Conservation (phyloP, 768 basidiomycete genomes). For the Phallus indusiatus region DNA sequence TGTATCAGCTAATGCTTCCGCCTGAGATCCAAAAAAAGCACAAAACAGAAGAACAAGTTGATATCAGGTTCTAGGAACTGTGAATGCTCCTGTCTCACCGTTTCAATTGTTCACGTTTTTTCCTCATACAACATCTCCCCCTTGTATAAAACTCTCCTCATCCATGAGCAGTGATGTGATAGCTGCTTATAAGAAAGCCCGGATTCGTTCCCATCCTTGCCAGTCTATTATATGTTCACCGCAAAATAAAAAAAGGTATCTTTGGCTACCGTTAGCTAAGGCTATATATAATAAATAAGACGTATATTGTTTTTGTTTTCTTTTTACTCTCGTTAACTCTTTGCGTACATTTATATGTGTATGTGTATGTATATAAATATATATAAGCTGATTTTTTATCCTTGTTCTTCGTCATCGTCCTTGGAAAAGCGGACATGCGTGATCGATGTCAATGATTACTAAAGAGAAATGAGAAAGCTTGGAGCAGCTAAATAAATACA, state of each 20-base stretch:
- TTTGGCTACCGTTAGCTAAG: not conserved
- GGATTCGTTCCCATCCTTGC: slow-evolving; percentile 1
- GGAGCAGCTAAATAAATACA: too few relatives aligned
- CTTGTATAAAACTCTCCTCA: slow-evolving; percentile 1
- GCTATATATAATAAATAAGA: not conserved
- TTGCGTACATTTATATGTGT: too few relatives aligned
- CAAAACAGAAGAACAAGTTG: not conserved
- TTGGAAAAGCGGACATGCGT: too few relatives aligned
- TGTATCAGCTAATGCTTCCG: not conserved
- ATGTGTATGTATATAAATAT: too few relatives aligned
- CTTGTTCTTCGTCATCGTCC: too few relatives aligned
- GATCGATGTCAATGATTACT: too few relatives aligned
- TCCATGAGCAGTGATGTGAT: slow-evolving; percentile 8
- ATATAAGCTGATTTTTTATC: too few relatives aligned
- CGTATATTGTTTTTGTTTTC: too few relatives aligned
- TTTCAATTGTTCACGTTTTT: not conserved
- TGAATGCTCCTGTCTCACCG: not conserved
- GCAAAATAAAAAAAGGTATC: slow-evolving; percentile 6
- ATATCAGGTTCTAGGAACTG: not conserved
- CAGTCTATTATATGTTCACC: not conserved
- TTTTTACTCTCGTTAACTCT: too few relatives aligned
- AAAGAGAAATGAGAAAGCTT: too few relatives aligned
- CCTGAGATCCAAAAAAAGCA: not conserved
- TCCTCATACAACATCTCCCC: not conserved
- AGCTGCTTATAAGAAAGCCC: slow-evolving; percentile 9